Evolutionary conservation across 345 rosid genomes (phyloP).

Genomic region (Syzygium aqueum): DNA sequence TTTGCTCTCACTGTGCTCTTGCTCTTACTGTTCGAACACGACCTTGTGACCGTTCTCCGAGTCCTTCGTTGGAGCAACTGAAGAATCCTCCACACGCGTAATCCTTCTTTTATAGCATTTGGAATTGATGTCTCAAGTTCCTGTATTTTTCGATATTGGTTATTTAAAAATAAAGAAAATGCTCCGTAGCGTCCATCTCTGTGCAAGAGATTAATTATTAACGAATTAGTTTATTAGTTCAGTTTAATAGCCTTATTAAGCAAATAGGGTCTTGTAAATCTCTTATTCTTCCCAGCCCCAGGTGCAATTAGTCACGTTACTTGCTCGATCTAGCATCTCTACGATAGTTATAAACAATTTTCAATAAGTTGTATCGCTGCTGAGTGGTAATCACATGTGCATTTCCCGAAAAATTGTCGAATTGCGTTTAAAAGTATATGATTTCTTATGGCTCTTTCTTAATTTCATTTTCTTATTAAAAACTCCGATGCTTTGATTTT

Average conservation of each 20-base stretch:
- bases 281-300: not conserved
- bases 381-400: too few species aligned
- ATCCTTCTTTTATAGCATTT: not conserved
- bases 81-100: not conserved
- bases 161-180: too few species aligned
- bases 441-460: too few species aligned
- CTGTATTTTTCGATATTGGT: too few species aligned
- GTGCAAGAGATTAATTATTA: not conserved
- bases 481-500: not conserved
- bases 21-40: not conserved
- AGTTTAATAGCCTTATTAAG: not conserved
- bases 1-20: not conserved
- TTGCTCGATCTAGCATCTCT: not conserved
- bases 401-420: too few species aligned
- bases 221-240: not conserved
- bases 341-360: too few species aligned
- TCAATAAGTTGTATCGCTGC: not conserved
- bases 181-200: not conserved
- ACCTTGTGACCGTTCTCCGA: not conserved
- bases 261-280: not conserved
- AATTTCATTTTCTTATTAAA: too few species aligned
- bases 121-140: too few species aligned
- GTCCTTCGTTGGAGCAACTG: too few species aligned
- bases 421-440: too few species aligned
- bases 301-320: not conserved